These are phyloP conservation scores for Apophysomyces variabilis DNA, from an alignment of 371 early-diverging fungal genomes.

Conservation along the genomic window DNA sequence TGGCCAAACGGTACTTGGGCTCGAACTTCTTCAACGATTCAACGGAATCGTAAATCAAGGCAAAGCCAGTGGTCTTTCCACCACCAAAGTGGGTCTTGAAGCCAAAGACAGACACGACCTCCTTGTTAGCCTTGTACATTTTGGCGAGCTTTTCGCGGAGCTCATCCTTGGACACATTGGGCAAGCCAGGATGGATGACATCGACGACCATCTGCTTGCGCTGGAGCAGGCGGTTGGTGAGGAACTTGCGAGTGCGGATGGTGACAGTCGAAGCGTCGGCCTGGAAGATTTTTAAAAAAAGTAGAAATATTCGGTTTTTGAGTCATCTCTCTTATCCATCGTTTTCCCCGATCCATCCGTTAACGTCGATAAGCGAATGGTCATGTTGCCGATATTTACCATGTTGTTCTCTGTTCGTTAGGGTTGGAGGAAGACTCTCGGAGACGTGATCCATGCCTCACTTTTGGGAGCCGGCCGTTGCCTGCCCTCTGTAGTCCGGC, in stretches of 20 bases:
- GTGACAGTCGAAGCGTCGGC: conserved; percentile 84
- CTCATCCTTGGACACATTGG: conserved; percentile 93
- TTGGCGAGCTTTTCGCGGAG: conserved; percentile 94
- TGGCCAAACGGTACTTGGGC: conserved; percentile 95
- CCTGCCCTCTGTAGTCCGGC: neutral
- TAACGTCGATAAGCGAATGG: too few species aligned
- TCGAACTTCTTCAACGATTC: conserved; percentile 98
- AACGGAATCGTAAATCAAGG: conserved; percentile 95
- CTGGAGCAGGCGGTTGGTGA: conserved; percentile 97
- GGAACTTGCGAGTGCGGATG: conserved; percentile 98
- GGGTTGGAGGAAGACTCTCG: conserved; percentile 5
- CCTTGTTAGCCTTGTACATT: conserved; percentile 95
- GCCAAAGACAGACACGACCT: conserved; percentile 93
- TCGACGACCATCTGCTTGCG: conserved; percentile 99
- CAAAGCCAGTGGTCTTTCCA: conserved; percentile 97
- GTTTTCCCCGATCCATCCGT: neutral
- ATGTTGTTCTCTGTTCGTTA: conserved; percentile 8
- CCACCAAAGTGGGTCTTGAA: conserved; percentile 98
- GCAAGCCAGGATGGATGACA: conserved; percentile 92
- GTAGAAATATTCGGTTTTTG: neutral
- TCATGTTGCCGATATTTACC: neutral
- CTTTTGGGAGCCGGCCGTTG: neutral
- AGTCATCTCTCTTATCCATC: too few species aligned
- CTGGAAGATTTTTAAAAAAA: conserved; percentile 32
- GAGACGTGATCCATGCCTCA: neutral